Evolutionary conservation across 306 rosid genomes (phyloP), one percentile per base, ranked within the genome.

Genomic region (Vigna angularis): DNA sequence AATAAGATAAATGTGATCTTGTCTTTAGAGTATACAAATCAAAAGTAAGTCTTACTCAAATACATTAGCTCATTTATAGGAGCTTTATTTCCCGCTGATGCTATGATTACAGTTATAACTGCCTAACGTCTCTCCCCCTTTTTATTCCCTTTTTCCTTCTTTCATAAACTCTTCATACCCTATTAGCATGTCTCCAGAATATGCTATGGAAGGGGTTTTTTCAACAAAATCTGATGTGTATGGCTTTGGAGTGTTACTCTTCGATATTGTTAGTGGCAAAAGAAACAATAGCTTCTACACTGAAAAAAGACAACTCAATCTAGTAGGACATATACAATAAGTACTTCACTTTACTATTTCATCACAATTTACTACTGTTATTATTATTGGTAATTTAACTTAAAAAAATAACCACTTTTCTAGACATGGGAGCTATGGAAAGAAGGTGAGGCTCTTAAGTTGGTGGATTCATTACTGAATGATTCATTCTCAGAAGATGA

Each of bases 231-330:
- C 75, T 0, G 85, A 81, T 28, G 78, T 85, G 1, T 81, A 68
- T 9, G 78, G 81, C 9, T 74, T 78, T 30, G 81, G 83, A 5
- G 81, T 82, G 12, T 44, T 78, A 1, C 0, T 78, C 7, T 74
- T 82, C 61, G 86, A 86, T 68, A 83, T 86, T 42, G 30, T 86
- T 15, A 83, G 81, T 20, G 76, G 86, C 4, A 70, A 36, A 66
- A 79, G 45, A 63, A 79, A 72, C 45, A 76, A 66, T 4, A 79
- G 75, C 72, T 61, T 86, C 13, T 51, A 70, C 15, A 3, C 32
- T 9, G 47, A 3, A 1, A 45, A 82, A 5, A 6, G 26, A 4
- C 61, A 65, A 15, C 36, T 66, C 32, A 82, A 79, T 55, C 42
- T 86, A 61, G 72, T 80, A 12, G 84, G 84, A 72, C 58, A 86